phyloP scores from a whole-genome alignment of 1,284 basidiomycete species.

The Leucoagaricus sp. region DNA sequence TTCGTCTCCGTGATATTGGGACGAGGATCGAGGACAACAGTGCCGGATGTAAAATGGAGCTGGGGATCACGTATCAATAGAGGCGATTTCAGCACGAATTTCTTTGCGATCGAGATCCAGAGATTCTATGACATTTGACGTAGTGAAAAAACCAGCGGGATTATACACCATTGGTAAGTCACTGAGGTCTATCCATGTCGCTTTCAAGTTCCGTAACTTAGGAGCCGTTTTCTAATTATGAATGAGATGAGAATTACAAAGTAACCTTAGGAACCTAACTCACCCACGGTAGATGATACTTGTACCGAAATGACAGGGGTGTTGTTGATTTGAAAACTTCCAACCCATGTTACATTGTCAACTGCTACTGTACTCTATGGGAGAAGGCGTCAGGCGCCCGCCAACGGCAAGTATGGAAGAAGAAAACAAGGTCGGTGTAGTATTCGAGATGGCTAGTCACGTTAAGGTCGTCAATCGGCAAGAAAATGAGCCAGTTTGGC shows the following conservation, averaged over 20 bases:
- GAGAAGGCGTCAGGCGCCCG: not conserved
- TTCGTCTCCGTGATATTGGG: constrained; percentile 4
- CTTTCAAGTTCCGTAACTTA: too few relatives aligned
- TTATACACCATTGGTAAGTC: not conserved
- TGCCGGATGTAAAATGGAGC: not conserved
- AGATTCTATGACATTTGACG: not conserved
- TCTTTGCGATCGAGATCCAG: not conserved
- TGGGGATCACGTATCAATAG: constrained; percentile 3
- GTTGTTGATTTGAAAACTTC: not conserved
- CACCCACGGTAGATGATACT: too few relatives aligned
- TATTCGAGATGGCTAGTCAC: not conserved
- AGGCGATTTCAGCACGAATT: too few relatives aligned
- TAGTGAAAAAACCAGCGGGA: not conserved
- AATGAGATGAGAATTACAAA: too few relatives aligned
- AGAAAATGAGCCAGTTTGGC: constrained; percentile 3
- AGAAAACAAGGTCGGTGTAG: constrained; percentile 2
- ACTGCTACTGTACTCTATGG: not conserved
- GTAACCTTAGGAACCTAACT: too few relatives aligned
- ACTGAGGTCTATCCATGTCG: not conserved
- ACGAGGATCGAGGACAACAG: not conserved
- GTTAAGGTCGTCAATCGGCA: not conserved
- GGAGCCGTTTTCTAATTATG: not conserved
- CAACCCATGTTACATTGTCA: not conserved
- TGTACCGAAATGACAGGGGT: too few relatives aligned
- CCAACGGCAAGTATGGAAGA: constrained; percentile 2